Percentiles rank a stretch among this genome's conserved stretches.
These are phyloP conservation scores for Antitrichia curtipendula DNA, from an alignment of 225 moss, liverwort and hornwort species.

Conservation along the genomic window DNA sequence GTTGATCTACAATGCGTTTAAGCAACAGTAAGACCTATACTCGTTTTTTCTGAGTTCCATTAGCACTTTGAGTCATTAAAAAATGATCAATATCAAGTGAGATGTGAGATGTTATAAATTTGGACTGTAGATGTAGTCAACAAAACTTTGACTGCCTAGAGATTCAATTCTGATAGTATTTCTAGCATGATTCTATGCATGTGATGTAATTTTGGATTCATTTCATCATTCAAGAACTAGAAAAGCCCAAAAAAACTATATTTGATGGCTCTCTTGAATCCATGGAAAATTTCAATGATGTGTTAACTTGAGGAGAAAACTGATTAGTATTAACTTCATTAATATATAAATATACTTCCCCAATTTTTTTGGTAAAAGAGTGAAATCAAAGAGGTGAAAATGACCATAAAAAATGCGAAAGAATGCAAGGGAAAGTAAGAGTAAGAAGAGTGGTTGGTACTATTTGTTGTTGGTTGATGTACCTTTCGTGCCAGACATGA, in stretches of 20 bases:
- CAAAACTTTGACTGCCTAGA: not conserved
- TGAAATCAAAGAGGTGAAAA: not conserved
- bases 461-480: not conserved
- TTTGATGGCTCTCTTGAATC: not conserved
- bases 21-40: not conserved
- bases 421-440: not conserved
- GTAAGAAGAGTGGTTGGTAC: not conserved
- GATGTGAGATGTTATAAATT: not conserved
- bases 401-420: not conserved
- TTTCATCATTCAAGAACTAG: not conserved
- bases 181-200: not conserved
- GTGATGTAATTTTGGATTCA: not conserved
- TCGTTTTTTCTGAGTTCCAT: not conserved
- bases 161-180: too few relatives aligned
- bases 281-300: not conserved
- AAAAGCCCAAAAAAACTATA: too few relatives aligned
- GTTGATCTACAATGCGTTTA: not conserved
- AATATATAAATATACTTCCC: not conserved
- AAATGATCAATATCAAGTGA: not conserved
- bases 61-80: not conserved
- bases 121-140: not conserved
- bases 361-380: too few relatives aligned
- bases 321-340: not conserved
- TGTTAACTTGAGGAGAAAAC: not conserved
- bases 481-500: slow-evolving; percentile 97